phyloP scores from a whole-genome alignment of 805 yeast species.

The Candida quercuum region DNA sequence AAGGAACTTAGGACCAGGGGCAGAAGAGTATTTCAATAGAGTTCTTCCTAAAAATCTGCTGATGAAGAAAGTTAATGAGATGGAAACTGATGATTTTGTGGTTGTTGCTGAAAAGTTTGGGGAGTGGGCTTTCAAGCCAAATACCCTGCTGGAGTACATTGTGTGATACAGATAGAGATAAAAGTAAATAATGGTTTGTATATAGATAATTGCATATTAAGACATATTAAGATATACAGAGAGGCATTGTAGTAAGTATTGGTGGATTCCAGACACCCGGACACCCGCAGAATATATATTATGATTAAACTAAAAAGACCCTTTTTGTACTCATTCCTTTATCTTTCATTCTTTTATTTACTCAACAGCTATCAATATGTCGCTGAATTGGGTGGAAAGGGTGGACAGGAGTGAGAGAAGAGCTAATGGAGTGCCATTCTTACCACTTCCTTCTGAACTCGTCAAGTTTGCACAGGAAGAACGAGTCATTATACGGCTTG shows the following conservation, averaged over 20 bases:
- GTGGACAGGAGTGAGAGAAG: slow-evolving; percentile 2
- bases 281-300: too few relatives aligned
- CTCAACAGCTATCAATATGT: slow-evolving; percentile 16
- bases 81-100: slow-evolving; percentile 52
- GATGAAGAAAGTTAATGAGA: slow-evolving; percentile 38
- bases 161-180: neutral
- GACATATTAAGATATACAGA: too few relatives aligned
- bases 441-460: slow-evolving; percentile 22
- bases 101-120: slow-evolving; percentile 47
- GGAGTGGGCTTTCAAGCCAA: slow-evolving; percentile 87
- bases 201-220: neutral
- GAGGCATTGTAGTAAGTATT: too few relatives aligned
- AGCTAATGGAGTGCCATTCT: slow-evolving; percentile 20
- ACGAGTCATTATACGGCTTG: slow-evolving; percentile 8
- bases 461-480: slow-evolving; percentile 15
- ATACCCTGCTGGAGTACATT: slow-evolving; percentile 22
- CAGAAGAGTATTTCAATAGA: slow-evolving; percentile 42
- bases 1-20: slow-evolving; percentile 76
- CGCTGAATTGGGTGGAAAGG: slow-evolving; percentile 26
- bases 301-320: too few relatives aligned
- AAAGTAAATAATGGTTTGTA: too few relatives aligned
- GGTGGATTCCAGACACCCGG: too few relatives aligned
- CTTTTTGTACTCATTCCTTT: too few relatives aligned
- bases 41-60: slow-evolving; percentile 33
- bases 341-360: neutral